Base-by-base conservation (phyloP, 371 early-diverging fungal genomes). In the Fennellomyces sp. region DNA sequence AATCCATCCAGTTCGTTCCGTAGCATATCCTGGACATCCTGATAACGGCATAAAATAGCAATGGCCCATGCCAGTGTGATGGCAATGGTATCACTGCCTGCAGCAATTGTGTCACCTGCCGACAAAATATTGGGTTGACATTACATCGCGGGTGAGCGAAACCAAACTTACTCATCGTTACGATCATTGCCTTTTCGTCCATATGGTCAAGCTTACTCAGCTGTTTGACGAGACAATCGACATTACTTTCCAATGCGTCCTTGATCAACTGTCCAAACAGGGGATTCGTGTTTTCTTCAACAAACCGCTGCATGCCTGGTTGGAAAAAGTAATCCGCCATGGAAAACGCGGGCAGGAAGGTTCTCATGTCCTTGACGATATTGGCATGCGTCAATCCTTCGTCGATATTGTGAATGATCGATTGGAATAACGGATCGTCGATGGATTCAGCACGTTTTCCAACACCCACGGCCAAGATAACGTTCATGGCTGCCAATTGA, bases 121-220 rank as follows among this genome's bases (percentile, higher is more conserved):
- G 3, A 23, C 10, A n/a, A 49, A 21, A 27, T 8, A 28, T n/a
- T n/a, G n/a, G n/a, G n/a, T n/a, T n/a, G n/a, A n/a, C n/a, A n/a
- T n/a, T n/a, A n/a, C n/a, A n/a, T n/a, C n/a, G n/a, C n/a, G n/a
- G n/a, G n/a, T n/a, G n/a, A n/a, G 15, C 21, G 10, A n/a, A 36
- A 36, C 10, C 17, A 39, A 1, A 30, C 58, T 58, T 69, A 67
- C 75, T 47, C 48, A 67, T 53, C 6, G 65, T 50, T 0, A 65
- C 50, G 0, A 49, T 5, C 13, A 69, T 19, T 25, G 57, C 56
- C 8, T 51, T 33, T 13, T 69, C 62, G 33, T 71, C 65, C n/a
- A 71, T 17, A 2, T 56, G 41, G 2, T 61, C 49, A 30, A 63
- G 47, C 21, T 59, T 64, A 26, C 57, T 70, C 19, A 67, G 30